phyloP scores from a whole-genome alignment of 768 basidiomycete species.

The Leccinum boreale region DNA sequence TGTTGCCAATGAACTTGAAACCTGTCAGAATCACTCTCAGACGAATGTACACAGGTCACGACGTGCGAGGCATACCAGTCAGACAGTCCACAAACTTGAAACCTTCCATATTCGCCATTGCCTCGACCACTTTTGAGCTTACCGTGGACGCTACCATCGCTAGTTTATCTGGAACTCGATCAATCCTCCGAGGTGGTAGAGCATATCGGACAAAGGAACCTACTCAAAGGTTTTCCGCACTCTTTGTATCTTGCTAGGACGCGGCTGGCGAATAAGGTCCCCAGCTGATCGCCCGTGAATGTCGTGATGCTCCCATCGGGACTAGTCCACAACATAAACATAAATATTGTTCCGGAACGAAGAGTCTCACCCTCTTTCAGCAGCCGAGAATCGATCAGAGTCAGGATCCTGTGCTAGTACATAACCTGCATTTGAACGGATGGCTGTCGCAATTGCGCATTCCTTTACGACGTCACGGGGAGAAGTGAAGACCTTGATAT shows the following conservation, averaged over 20 bases:
- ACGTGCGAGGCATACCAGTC: constrained; percentile 50
- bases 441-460: constrained; percentile 64
- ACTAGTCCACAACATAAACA: constrained; percentile 7
- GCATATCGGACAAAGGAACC: constrained; percentile 18
- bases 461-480: constrained; percentile 44
- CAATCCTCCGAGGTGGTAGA: constrained; percentile 41
- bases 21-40: constrained; percentile 40
- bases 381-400: constrained; percentile 78
- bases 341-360: background rate
- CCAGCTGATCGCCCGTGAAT: constrained; percentile 87
- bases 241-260: constrained; percentile 43
- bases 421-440: constrained; percentile 48
- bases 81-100: constrained; percentile 84
- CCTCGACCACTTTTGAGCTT: constrained; percentile 85
- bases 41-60: background rate
- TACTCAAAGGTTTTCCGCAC: constrained; percentile 44
- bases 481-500: background rate
- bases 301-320: constrained; percentile 54
- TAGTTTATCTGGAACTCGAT: constrained; percentile 46
- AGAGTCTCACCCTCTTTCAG: constrained; percentile 54
- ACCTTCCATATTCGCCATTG: constrained; percentile 71
- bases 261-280: constrained; percentile 51
- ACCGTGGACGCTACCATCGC: constrained; percentile 90
- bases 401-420: constrained; percentile 91
- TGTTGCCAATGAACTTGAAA: constrained; percentile 91